These are phyloP conservation scores for Pilasporangium apinafurcum DNA, from an alignment of 352 stramenopile genomes.

Conservation along the genomic window DNA sequence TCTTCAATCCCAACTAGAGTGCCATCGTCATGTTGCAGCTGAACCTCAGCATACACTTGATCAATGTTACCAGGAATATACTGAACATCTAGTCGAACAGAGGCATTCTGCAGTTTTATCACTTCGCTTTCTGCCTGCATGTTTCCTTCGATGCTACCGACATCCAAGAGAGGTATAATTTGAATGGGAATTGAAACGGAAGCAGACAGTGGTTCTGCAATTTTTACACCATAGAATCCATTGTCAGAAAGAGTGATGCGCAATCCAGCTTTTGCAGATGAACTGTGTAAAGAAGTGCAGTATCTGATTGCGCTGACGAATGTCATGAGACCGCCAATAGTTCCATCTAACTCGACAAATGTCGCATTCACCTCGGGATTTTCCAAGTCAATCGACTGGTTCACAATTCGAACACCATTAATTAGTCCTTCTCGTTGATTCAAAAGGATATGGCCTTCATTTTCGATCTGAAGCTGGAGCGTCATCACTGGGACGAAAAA, in stretches of 20 bases:
- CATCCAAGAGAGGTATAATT: conserved; percentile 6
- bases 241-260: conserved; percentile 6
- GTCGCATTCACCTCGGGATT: too few relatives aligned
- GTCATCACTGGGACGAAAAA: too few relatives aligned
- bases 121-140: too few relatives aligned
- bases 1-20: conserved; percentile 18
- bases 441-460: too few relatives aligned
- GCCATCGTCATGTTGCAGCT: conserved; percentile 11
- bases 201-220: conserved; percentile 3
- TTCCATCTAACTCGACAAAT: too few relatives aligned
- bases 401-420: too few relatives aligned
- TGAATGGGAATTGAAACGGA: conserved; percentile 9
- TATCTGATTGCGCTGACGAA: too few relatives aligned
- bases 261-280: background rate
- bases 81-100: conserved; percentile 1
- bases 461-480: too few relatives aligned
- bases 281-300: too few relatives aligned
- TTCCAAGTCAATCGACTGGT: too few relatives aligned
- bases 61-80: conserved; percentile 11
- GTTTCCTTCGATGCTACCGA: conserved; percentile 8
- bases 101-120: conserved; percentile 5
- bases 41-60: conserved; percentile 10
- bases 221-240: conserved; percentile 11
- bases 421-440: too few relatives aligned
- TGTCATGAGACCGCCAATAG: too few relatives aligned